These are phyloP conservation scores for Solanum arcanum DNA, from an alignment of 257 asterid species.

Conservation along the genomic window DNA sequence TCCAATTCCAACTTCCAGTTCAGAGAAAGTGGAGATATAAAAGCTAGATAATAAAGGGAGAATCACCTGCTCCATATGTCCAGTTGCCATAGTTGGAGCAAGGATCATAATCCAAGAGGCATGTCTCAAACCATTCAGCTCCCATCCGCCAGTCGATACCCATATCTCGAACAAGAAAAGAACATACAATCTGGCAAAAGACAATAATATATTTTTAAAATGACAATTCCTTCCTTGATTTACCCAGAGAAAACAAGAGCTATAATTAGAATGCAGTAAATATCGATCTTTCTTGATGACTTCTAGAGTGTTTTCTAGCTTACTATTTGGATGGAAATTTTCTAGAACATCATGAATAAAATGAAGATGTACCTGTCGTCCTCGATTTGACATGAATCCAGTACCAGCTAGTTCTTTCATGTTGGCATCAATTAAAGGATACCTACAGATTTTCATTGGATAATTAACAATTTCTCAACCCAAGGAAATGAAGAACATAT, in stretches of 20 bases:
- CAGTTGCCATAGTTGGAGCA: conserved; percentile 95
- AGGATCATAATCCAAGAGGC: conserved; percentile 89
- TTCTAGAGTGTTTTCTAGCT: background rate
- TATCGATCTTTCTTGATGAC: background rate
- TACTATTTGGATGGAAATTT: background rate
- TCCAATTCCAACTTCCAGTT: background rate
- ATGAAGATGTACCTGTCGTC: conserved; percentile 56
- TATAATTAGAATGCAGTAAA: background rate
- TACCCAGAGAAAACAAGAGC: background rate
- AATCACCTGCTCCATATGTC: conserved; percentile 95
- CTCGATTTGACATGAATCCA: conserved; percentile 98
- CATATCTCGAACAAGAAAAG: conserved; percentile 97
- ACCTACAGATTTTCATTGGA: conserved; percentile 28
- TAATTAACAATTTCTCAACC: background rate
- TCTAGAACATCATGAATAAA: background rate
- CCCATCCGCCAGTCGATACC: conserved; percentile 99
- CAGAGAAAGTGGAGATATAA: background rate
- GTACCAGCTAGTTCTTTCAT: conserved; percentile 75
- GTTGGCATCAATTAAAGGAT: conserved; percentile 87
- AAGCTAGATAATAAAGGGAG: background rate
- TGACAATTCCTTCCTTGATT: background rate
- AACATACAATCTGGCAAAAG: conserved; percentile 64
- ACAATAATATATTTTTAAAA: background rate
- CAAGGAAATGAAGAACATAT: background rate
- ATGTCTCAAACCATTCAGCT: conserved; percentile 97